A percentile compares a stretch with the other conserved stretches of the same genome.
These are phyloP conservation scores for Sechiopsis laciniata DNA, from an alignment of 306 rosid species.

Conservation along the genomic window DNA sequence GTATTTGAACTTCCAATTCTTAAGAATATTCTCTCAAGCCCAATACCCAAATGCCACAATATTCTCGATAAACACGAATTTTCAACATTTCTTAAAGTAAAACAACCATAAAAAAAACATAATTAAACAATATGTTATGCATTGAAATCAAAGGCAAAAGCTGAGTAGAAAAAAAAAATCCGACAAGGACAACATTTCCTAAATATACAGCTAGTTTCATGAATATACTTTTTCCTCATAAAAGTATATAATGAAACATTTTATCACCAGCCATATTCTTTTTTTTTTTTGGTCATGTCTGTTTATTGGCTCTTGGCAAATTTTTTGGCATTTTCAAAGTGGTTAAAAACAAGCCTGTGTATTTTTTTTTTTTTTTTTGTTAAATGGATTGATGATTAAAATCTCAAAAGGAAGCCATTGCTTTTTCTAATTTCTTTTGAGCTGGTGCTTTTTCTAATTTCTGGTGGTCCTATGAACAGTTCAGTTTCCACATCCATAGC, in stretches of 20 bases:
- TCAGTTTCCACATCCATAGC: slow-evolving; percentile 64
- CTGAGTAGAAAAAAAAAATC: not conserved
- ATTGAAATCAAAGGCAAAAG: not conserved
- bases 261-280: not conserved
- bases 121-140: not conserved
- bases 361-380: not conserved
- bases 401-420: not conserved
- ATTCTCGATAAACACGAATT: not conserved
- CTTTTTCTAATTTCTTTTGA: too few species aligned
- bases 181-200: not conserved
- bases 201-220: slow-evolving; percentile 17
- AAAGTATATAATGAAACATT: slow-evolving; percentile 1
- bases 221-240: not conserved
- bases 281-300: not conserved
- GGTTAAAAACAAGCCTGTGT: not conserved
- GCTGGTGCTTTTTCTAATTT: slow-evolving; percentile 30
- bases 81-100: not conserved
- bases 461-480: slow-evolving; percentile 65
- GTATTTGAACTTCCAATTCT: too few species aligned
- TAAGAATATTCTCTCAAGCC: too few species aligned
- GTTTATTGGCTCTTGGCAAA: not conserved
- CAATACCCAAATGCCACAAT: too few species aligned
- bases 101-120: not conserved
- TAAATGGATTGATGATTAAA: not conserved
- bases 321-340: not conserved